phyloP scores from a whole-genome alignment of 331 rosid genomes.

The Cydonia oblonga region DNA sequence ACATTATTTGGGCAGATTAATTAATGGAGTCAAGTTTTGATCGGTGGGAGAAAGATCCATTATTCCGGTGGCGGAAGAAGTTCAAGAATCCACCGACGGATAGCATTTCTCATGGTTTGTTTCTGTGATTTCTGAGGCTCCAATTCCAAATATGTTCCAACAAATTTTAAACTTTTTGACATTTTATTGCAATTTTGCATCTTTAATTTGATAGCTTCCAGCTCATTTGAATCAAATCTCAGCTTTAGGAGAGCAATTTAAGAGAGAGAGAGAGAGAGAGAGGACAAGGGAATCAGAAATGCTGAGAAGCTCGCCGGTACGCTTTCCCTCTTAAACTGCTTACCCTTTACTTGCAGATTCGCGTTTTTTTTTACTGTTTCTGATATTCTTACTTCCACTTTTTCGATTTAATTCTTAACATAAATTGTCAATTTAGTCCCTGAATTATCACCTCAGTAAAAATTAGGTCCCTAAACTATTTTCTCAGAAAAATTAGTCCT shows the following conservation, averaged over 20 bases:
- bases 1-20: not conserved
- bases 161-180: not conserved
- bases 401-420: too few relatives aligned
- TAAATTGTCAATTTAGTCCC: too few relatives aligned
- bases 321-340: too few relatives aligned
- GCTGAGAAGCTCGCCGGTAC: too few relatives aligned
- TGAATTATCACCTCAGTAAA: too few relatives aligned
- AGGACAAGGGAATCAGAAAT: too few relatives aligned
- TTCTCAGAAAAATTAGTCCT: too few relatives aligned
- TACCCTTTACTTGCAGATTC: too few relatives aligned
- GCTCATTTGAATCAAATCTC: not conserved
- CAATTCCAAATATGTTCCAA: not conserved
- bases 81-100: conserved; percentile 97
- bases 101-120: conserved; percentile 6
- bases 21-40: conserved; percentile 79
- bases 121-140: not conserved
- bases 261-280: too few relatives aligned
- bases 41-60: conserved; percentile 97
- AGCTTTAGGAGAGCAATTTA: not conserved
- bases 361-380: too few relatives aligned
- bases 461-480: too few relatives aligned
- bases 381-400: too few relatives aligned
- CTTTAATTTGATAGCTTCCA: not conserved
- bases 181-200: not conserved
- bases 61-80: conserved; percentile 83